phyloP scores from a whole-genome alignment of 495 filamentous ascomycete genomes.

The Neurospora tetrasperma region DNA sequence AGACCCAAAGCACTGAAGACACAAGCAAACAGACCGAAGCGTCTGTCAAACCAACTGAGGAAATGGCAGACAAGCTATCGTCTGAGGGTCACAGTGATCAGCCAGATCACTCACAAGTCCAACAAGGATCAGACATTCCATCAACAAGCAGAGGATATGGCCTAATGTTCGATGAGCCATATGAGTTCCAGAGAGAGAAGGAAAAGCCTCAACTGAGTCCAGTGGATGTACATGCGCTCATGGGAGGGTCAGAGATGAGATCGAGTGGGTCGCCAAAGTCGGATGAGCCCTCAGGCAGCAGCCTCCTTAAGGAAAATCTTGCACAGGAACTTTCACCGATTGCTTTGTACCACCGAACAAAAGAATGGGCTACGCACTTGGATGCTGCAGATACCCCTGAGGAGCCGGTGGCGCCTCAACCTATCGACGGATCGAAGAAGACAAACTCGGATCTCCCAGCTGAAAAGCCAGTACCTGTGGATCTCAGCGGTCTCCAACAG shows the following conservation, averaged over 20 bases:
- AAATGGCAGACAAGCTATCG: neutral
- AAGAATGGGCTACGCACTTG: conserved; percentile 94
- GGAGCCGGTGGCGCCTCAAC: conserved; percentile 51
- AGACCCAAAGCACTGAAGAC: neutral
- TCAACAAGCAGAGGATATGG: neutral
- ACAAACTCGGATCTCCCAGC: conserved; percentile 6
- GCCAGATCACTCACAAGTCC: neutral
- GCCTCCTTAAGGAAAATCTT: conserved; percentile 38
- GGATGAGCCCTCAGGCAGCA: conserved; percentile 28
- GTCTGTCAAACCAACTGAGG: neutral
- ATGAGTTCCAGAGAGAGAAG: neutral
- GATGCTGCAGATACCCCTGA: conserved; percentile 60
- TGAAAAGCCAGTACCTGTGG: conserved; percentile 51
- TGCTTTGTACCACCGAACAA: conserved; percentile 75
- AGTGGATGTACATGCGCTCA: neutral
- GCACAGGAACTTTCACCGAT: conserved; percentile 55
- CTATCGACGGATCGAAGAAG: conserved; percentile 20
- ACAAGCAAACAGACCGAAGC: neutral
- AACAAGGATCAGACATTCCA: neutral
- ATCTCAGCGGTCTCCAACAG: conserved; percentile 57
- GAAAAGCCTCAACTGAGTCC: neutral
- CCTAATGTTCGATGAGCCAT: neutral
- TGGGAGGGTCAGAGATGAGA: neutral
- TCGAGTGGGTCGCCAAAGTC: conserved; percentile 15
- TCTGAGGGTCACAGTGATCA: neutral